Evolutionary conservation across 208 protist genomes (phyloP).

Genomic region (Tetramitus jugosus): DNA sequence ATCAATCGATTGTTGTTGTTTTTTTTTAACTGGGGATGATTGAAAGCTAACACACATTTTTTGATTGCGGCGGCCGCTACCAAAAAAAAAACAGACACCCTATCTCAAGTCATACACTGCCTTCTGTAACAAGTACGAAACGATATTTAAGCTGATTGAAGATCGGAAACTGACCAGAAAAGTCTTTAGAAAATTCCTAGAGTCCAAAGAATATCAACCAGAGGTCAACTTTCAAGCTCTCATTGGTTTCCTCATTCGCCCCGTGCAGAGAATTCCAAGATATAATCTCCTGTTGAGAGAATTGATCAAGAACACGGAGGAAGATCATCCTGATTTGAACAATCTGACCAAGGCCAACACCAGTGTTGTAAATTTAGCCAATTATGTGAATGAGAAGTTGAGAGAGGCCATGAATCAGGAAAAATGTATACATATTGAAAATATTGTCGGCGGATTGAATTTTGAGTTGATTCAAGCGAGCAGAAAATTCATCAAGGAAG

Average conservation of each 20-base stretch:
- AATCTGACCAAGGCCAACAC: not conserved
- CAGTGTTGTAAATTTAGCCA: not conserved
- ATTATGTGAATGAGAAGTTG: not conserved
- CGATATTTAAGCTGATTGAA: constrained; percentile 3
- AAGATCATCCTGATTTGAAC: not conserved
- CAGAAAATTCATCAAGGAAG: constrained; percentile 1
- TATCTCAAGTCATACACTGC: not conserved
- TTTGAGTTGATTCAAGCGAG: not conserved
- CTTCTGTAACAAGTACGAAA: constrained; percentile 11
- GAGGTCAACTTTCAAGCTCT: not conserved
- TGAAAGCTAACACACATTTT: no score
- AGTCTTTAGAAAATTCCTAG: constrained; percentile 10
- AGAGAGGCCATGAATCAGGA: not conserved
- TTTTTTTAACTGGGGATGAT: no score
- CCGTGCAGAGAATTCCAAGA: not conserved
- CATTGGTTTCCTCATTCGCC: not conserved
- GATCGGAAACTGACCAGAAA: not conserved
- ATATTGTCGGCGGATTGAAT: not conserved
- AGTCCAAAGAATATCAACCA: not conserved
- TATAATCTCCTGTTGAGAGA: constrained; percentile 7
- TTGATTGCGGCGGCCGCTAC: no score
- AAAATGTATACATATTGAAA: not conserved
- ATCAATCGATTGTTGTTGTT: no score
- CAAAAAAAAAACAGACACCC: not conserved
- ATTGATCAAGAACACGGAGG: not conserved